phyloP scores from a whole-genome alignment of 306 rosid genomes.

The Prunus kanzakura region DNA sequence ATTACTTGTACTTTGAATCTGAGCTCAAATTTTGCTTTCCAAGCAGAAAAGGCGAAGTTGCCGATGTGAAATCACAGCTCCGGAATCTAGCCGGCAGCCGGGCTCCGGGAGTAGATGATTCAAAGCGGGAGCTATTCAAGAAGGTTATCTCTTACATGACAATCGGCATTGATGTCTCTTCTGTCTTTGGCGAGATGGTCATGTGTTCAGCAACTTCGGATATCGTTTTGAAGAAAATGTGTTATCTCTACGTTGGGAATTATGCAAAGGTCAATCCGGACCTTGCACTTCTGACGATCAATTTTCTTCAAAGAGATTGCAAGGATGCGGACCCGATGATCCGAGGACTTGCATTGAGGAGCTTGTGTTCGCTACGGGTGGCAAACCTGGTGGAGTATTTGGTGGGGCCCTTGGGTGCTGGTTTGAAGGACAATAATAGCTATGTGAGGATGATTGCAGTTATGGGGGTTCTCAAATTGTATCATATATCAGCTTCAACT shows the following conservation, averaged over 20 bases:
- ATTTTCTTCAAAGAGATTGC: slow-evolving; percentile 98
- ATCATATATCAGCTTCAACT: slow-evolving; percentile 90
- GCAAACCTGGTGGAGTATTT: slow-evolving; percentile 92
- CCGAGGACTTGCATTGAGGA: slow-evolving; percentile 93
- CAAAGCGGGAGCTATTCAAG: slow-evolving; percentile 96
- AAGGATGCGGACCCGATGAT: slow-evolving; percentile 97
- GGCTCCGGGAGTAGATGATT: slow-evolving; percentile 94
- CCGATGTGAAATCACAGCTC: slow-evolving; percentile 89
- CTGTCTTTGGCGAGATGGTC: slow-evolving; percentile 97
- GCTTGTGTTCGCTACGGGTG: slow-evolving; percentile 87
- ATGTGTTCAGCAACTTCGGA: slow-evolving; percentile 97
- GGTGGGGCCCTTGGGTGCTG: slow-evolving; percentile 91
- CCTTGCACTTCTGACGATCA: slow-evolving; percentile 92
- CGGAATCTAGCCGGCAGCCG: slow-evolving; percentile 98
- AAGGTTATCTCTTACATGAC: slow-evolving; percentile 98
- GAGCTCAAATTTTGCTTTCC: slow-evolving; percentile 21
- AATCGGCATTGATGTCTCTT: slow-evolving; percentile 83
- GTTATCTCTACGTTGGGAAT: slow-evolving; percentile 94
- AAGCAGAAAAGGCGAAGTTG: slow-evolving; percentile 90
- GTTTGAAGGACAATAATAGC: slow-evolving; percentile 83
- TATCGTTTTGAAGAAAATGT: slow-evolving; percentile 93
- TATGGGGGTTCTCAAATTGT: slow-evolving; percentile 82
- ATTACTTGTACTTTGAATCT: not conserved
- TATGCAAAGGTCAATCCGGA: slow-evolving; percentile 95
- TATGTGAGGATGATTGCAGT: slow-evolving; percentile 94